Evolutionary conservation across 495 filamentous ascomycete genomes (phyloP).

Genomic region (Tetracladium marchalianum): DNA sequence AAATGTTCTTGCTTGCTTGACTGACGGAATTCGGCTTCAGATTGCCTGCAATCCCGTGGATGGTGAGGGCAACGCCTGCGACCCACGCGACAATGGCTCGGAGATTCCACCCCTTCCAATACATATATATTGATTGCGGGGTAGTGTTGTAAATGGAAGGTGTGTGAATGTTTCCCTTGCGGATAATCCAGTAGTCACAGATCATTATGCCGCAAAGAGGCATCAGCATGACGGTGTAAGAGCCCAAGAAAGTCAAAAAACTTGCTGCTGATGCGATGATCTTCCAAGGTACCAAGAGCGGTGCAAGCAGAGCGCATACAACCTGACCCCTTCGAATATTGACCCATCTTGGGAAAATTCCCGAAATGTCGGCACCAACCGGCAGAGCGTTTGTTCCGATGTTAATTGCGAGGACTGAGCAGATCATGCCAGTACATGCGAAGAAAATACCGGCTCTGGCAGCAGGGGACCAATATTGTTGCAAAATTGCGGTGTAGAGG

Average conservation of each 20-base stretch:
- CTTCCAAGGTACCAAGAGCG: conserved; percentile 42
- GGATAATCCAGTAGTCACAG: conserved; percentile 30
- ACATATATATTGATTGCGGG: conserved; percentile 59
- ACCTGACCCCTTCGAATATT: conserved; percentile 38
- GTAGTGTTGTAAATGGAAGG: conserved; percentile 67
- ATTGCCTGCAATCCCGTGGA: too few relatives aligned
- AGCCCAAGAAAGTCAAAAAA: conserved; percentile 39
- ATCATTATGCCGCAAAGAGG: conserved; percentile 31
- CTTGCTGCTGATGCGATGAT: conserved; percentile 36
- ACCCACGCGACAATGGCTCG: conserved; percentile 77
- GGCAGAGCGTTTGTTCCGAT: conserved; percentile 29
- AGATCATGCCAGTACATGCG: conserved; percentile 21
- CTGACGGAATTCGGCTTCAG: too few relatives aligned
- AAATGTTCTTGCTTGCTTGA: too few relatives aligned
- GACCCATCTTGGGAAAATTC: conserved; percentile 36
- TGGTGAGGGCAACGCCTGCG: conserved; percentile 67
- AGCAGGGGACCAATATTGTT: conserved; percentile 7
- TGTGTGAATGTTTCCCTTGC: conserved; percentile 60
- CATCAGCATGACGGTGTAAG: conserved; percentile 40
- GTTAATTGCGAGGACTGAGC: conserved; percentile 24
- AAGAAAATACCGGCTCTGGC: conserved; percentile 28
- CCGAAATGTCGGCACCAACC: conserved; percentile 36
- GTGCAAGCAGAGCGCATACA: conserved; percentile 31
- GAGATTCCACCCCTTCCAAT: conserved; percentile 65
- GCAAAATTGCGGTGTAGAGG: conserved; percentile 14